Evolutionary conservation across 225 moss, liverwort and hornwort species (phyloP).

Genomic region (Lunularia cruciata): DNA sequence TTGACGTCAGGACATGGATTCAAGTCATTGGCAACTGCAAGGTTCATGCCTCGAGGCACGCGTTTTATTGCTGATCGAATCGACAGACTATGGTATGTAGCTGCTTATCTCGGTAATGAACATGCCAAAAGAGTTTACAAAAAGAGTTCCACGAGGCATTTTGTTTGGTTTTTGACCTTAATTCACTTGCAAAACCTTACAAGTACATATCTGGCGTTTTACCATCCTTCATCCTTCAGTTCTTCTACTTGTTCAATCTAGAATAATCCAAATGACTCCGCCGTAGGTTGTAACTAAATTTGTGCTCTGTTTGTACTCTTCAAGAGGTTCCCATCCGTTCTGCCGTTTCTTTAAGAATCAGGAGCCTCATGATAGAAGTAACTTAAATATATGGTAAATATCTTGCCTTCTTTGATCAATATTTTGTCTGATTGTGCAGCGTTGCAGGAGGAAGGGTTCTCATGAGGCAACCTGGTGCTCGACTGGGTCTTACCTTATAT

Average conservation of each 20-base stretch:
- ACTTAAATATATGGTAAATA: too few relatives aligned
- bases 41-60: slow-evolving; percentile 69
- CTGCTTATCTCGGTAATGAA: not conserved
- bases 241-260: not conserved
- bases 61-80: slow-evolving; percentile 64
- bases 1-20: slow-evolving; percentile 77
- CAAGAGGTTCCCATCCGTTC: too few relatives aligned
- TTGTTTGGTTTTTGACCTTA: too few relatives aligned
- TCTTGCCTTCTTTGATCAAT: not conserved
- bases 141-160: too few relatives aligned
- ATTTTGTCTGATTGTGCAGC: slow-evolving; percentile 44
- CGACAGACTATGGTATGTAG: slow-evolving; percentile 81
- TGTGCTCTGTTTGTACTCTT: too few relatives aligned
- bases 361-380: too few relatives aligned
- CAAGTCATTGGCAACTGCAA: slow-evolving; percentile 80
- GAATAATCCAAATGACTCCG: not conserved
- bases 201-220: too few relatives aligned
- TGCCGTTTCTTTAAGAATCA: too few relatives aligned
- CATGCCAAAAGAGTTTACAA: too few relatives aligned
- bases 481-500: slow-evolving; percentile 76
- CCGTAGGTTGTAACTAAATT: too few relatives aligned
- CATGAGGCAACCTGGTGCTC: slow-evolving; percentile 78
- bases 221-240: too few relatives aligned
- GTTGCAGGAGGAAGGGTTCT: slow-evolving; percentile 80
- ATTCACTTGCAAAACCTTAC: too few relatives aligned